Conservation (phyloP, 768 basidiomycete genomes). For the Amanita jacksonii region DNA sequence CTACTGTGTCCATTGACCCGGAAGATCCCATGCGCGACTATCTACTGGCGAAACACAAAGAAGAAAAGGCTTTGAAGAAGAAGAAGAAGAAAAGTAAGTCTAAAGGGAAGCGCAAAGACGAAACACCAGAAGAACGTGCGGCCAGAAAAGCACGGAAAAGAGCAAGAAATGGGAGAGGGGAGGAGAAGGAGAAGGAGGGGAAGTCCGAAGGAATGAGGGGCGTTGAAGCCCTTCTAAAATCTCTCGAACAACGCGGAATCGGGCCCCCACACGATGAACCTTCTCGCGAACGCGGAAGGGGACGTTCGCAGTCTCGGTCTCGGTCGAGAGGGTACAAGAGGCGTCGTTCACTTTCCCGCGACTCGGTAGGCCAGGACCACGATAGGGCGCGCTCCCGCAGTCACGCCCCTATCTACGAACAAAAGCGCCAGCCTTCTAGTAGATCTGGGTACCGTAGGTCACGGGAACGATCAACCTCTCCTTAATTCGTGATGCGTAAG, state of each 20-base stretch:
- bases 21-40: conserved; percentile 99
- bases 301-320: conserved; percentile 13
- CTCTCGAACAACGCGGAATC: conserved; percentile 28
- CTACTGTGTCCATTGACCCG: conserved; percentile 70
- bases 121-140: conserved; percentile 71
- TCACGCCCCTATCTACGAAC: too few species aligned
- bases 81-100: conserved; percentile 57
- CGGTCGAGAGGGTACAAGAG: conserved; percentile 15
- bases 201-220: conserved; percentile 57
- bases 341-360: conserved; percentile 11
- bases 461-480: too few species aligned
- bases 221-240: conserved; percentile 57
- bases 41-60: conserved; percentile 63
- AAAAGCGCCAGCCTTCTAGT: too few species aligned
- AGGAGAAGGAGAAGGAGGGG: conserved; percentile 34
- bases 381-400: background rate
- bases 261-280: conserved; percentile 17
- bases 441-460: too few species aligned
- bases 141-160: conserved; percentile 68
- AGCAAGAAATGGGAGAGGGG: conserved; percentile 43
- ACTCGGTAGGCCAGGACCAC: background rate
- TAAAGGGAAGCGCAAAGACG: conserved; percentile 62
- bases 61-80: conserved; percentile 62
- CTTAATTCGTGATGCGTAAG: too few species aligned
- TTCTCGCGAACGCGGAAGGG: conserved; percentile 9